Conservation (phyloP, 768 basidiomycete species). For the Lactifluus echinatus region DNA sequence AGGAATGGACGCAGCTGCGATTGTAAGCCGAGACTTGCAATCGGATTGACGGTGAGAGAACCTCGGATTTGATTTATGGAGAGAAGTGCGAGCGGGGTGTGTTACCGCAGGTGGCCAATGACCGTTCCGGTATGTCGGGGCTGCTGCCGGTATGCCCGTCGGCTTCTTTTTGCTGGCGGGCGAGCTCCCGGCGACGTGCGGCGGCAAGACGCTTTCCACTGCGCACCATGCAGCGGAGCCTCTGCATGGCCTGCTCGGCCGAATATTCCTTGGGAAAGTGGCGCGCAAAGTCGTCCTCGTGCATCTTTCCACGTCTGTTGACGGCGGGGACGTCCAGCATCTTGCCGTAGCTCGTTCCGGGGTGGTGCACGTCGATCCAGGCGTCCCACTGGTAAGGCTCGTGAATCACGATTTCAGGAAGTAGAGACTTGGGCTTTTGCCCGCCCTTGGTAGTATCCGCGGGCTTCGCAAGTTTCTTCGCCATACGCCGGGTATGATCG, state of each 20-base stretch:
- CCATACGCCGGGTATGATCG: background rate
- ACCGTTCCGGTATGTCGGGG: background rate
- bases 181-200: background rate
- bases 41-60: background rate
- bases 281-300: background rate
- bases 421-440: background rate
- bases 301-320: background rate
- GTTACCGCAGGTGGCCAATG: background rate
- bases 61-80: background rate
- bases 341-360: background rate
- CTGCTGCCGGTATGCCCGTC: background rate
- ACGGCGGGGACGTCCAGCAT: background rate
- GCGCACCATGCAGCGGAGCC: background rate
- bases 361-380: constrained; percentile 1
- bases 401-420: background rate
- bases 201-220: background rate
- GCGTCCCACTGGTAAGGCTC: background rate
- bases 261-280: background rate
- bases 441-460: background rate
- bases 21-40: background rate
- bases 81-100: background rate
- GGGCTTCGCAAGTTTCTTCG: background rate
- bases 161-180: background rate
- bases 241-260: background rate
- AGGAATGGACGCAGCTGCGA: constrained; percentile 1